Base-by-base conservation (phyloP, 106 monocot genomes). In the Xerophyta viscosa region DNA sequence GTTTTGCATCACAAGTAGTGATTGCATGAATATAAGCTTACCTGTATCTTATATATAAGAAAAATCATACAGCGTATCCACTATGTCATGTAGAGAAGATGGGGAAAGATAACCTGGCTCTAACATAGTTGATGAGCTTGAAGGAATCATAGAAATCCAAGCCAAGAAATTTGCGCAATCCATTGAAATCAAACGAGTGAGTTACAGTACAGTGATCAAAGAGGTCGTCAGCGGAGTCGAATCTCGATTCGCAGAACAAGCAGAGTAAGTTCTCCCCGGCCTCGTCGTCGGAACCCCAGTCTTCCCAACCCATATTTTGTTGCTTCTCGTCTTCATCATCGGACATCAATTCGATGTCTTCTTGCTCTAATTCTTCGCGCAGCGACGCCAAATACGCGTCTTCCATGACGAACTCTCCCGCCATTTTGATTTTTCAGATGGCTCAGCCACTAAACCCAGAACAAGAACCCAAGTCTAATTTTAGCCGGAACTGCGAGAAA, bases 41-140 rank as follows among this genome's bases (percentile, higher is more conserved):
- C 33, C 10, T 33, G 5, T 10, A 0, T 14, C 29, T 31, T 15
- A 17, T 3, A 37, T 46, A 39, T 2, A 10, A 27, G 10, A 3
- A 39, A 25, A 24, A 15, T 27, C n/a, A 24, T 22, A 28, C 22
- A 36, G 6, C 8, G 7, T 3, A 31, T 18, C 3, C 2, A 31
- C 24, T 12, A n/a, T n/a, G n/a, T n/a, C n/a, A 10, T 46, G 25
- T 12, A 29, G 15, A 45, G 29, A 3, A 33, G 30, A 20, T 26
- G 12, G 5, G 3, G 30, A 17, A 13, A 4, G 63, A 8, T 17
- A 98, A 89, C 90, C 86, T 71, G 48, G 82, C 59, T 25, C 98
- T 59, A 31, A 98, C 47, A 50, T 71, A 98, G 53, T 98, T 98
- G 71, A 98, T 74, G 74, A 98, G 86, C 79, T 86, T 98, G 64